These are phyloP conservation scores for Allium cepa DNA, from an alignment of 106 monocot species.

Conservation along the genomic window DNA sequence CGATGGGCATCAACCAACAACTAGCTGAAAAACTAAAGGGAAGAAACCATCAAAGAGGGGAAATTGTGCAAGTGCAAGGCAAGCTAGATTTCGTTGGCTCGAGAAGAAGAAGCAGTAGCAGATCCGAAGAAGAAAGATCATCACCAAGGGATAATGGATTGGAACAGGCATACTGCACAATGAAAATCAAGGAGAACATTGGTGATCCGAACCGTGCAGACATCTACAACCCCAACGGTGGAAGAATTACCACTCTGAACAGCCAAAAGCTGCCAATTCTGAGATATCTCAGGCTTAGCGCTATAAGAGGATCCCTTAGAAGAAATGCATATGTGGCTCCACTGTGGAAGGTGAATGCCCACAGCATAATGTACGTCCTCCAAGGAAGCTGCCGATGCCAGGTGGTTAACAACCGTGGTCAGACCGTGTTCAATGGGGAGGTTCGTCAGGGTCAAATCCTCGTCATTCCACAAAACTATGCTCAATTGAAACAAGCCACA, in stretches of 20 bases:
- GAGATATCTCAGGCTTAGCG: constrained; percentile 22
- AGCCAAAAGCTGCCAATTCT: constrained; percentile 48
- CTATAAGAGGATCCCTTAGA: constrained; percentile 13
- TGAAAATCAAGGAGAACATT: constrained; percentile 41
- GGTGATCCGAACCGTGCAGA: constrained; percentile 30
- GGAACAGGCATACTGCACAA: constrained; percentile 39
- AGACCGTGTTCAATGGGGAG: constrained; percentile 10
- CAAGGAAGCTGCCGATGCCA: constrained; percentile 14
- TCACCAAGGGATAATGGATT: constrained; percentile 23
- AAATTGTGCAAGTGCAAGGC: constrained; percentile 26
- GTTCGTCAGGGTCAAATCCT: constrained; percentile 14
- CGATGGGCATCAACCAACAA: constrained; percentile 20
- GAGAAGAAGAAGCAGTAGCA: not conserved
- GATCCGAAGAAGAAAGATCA: not conserved
- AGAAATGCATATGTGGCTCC: constrained; percentile 6
- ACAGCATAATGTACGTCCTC: constrained; percentile 18
- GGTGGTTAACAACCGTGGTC: constrained; percentile 11
- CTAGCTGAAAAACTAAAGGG: constrained; percentile 34
- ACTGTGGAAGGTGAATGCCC: constrained; percentile 18
- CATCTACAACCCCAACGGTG: constrained; percentile 19
- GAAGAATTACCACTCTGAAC: constrained; percentile 35
- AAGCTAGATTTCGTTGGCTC: not conserved
- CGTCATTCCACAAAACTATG: constrained; percentile 20
- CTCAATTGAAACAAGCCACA: constrained; percentile 5
- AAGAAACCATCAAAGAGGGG: constrained; percentile 20